Evolutionary conservation across 2,329 filamentous ascomycete genomes (phyloP).

Genomic region (Sporothrix dimorphospora): DNA sequence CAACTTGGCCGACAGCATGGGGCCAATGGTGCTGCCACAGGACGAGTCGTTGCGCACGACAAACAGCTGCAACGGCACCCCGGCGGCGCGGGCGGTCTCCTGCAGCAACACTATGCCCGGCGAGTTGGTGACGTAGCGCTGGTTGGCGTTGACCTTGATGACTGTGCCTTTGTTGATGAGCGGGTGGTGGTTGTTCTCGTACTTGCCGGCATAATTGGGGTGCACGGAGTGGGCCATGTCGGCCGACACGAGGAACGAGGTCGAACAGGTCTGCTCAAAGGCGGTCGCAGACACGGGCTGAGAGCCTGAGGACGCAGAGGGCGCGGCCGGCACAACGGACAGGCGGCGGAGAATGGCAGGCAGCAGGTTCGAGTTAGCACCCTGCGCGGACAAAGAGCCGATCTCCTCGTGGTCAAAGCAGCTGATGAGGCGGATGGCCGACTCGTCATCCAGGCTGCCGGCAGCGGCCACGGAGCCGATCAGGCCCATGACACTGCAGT

Average conservation of each 20-base stretch:
- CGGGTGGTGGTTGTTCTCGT: conserved; percentile 87
- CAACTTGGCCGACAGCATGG: conserved; percentile 87
- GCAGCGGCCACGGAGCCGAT: conserved; percentile 73
- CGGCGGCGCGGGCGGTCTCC: conserved; percentile 74
- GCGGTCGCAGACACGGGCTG: conserved; percentile 73
- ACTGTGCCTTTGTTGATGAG: conserved; percentile 96
- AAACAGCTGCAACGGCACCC: conserved; percentile 90
- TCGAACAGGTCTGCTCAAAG: conserved; percentile 88
- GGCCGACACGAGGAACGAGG: conserved; percentile 91
- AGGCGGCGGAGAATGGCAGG: conserved; percentile 85
- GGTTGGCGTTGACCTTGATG: conserved; percentile 98
- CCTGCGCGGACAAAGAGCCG: conserved; percentile 88
- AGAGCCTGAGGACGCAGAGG: conserved; percentile 47
- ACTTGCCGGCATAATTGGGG: conserved; percentile 91
- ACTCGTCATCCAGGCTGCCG: conserved; percentile 65
- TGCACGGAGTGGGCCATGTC: conserved; percentile 98
- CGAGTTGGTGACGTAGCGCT: conserved; percentile 93
- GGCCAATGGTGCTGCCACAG: conserved; percentile 95
- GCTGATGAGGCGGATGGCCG: conserved; percentile 84
- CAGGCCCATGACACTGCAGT: conserved; percentile 83
- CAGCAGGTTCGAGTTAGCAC: conserved; percentile 88
- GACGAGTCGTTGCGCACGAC: conserved; percentile 94
- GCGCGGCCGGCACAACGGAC: conserved; percentile 70
- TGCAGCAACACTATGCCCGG: conserved; percentile 92
- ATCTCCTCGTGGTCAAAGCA: conserved; percentile 99